Conservation (phyloP, 2,329 filamentous ascomycete species). For the Erysiphe pulchra region DNA sequence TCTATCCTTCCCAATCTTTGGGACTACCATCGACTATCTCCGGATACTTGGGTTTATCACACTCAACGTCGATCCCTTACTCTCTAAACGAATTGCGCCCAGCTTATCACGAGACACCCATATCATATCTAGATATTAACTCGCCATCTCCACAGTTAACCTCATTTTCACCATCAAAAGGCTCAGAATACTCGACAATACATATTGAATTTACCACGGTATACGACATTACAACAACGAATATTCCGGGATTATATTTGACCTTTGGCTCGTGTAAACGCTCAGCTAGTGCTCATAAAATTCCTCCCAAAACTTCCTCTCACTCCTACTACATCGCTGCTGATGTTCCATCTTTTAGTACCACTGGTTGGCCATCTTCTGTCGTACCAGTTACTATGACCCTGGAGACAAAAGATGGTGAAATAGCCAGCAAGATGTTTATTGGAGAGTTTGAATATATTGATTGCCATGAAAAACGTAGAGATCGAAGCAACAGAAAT, state of each 20-base stretch:
- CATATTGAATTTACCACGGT: slow-evolving; percentile 48
- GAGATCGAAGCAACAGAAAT: slow-evolving; percentile 11
- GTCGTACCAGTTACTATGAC: slow-evolving; percentile 31
- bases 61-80: slow-evolving; percentile 14
- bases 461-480: slow-evolving; percentile 15
- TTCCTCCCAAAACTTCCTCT: slow-evolving; percentile 28
- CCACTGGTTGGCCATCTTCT: slow-evolving; percentile 27
- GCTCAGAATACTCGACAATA: slow-evolving; percentile 42
- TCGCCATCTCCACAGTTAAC: slow-evolving; percentile 37
- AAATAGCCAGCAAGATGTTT: slow-evolving; percentile 22
- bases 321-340: slow-evolving; percentile 48
- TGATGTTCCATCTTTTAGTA: slow-evolving; percentile 40
- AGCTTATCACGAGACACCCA: slow-evolving; percentile 34
- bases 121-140: slow-evolving; percentile 36
- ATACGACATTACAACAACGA: slow-evolving; percentile 43
- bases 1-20: slow-evolving; percentile 22
- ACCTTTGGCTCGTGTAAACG: slow-evolving; percentile 59
- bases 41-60: slow-evolving; percentile 8
- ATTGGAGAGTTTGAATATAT: slow-evolving; percentile 37
- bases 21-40: slow-evolving; percentile 16
- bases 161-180: slow-evolving; percentile 43
- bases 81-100: slow-evolving; percentile 21
- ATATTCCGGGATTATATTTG: slow-evolving; percentile 32
- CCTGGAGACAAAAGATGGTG: slow-evolving; percentile 29
- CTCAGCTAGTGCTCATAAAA: slow-evolving; percentile 36